A percentile compares a stretch with the other conserved stretches of the same genome.
These are phyloP conservation scores for Yarrowia sp. DNA, from an alignment of 805 yeast species.

Conservation along the genomic window DNA sequence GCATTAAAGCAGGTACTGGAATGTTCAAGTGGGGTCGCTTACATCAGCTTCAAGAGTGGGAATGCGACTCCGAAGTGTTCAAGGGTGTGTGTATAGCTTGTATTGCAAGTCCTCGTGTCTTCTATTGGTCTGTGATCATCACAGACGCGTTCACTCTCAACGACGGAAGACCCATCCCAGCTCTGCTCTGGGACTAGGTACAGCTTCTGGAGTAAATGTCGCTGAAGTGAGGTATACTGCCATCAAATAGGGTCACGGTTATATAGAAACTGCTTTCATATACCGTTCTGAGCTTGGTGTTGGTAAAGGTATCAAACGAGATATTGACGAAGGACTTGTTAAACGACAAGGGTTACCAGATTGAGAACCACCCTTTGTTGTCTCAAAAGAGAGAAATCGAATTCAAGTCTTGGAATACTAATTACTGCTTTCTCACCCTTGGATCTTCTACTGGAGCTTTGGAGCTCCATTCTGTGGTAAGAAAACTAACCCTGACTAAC, in stretches of 20 bases:
- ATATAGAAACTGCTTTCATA: background rate
- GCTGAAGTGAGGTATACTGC: background rate
- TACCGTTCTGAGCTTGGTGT: background rate
- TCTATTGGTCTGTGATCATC: background rate
- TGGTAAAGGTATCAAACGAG: background rate
- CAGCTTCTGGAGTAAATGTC: background rate
- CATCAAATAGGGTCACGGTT: background rate
- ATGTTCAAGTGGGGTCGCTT: too few relatives aligned
- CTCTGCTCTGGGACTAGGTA: constrained; percentile 2
- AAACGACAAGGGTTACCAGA: background rate
- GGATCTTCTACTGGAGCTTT: background rate
- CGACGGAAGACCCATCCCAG: background rate
- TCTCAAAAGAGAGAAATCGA: background rate
- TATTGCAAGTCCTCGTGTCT: too few relatives aligned
- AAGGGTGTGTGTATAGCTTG: too few relatives aligned
- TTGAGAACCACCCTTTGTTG: background rate
- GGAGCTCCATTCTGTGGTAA: too few relatives aligned
- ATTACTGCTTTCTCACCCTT: background rate
- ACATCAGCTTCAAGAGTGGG: too few relatives aligned
- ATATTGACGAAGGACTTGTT: background rate
- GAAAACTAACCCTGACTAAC: too few relatives aligned
- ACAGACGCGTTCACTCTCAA: background rate
- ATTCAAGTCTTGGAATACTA: background rate
- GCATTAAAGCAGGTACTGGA: too few relatives aligned
- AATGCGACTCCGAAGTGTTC: too few relatives aligned